These are phyloP conservation scores for Penicillium maclennaniae DNA, from an alignment of 495 filamentous ascomycete genomes.

Conservation along the genomic window DNA sequence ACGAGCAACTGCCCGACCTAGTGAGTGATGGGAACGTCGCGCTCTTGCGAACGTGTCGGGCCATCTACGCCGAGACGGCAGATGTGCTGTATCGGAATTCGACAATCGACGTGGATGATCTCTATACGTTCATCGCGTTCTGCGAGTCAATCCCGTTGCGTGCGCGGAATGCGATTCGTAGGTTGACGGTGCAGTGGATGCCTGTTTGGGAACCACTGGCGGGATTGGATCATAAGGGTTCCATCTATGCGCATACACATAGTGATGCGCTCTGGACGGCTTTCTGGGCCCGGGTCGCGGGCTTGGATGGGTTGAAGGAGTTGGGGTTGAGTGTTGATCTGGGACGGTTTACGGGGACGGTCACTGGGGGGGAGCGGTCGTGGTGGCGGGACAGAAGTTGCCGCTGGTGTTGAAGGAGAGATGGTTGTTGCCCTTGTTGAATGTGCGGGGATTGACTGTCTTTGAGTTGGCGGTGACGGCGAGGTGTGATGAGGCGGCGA, in stretches of 20 bases:
- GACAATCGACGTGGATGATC: slow-evolving; percentile 40
- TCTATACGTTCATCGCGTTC: slow-evolving; percentile 42
- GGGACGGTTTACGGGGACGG: slow-evolving; percentile 27
- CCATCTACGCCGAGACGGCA: slow-evolving; percentile 40
- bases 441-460: slow-evolving; percentile 26
- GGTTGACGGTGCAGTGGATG: slow-evolving; percentile 35
- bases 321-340: slow-evolving; percentile 34
- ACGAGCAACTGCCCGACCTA: slow-evolving; percentile 22
- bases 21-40: slow-evolving; percentile 24
- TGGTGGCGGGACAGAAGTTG: slow-evolving; percentile 22
- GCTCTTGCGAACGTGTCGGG: slow-evolving; percentile 40
- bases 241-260: slow-evolving; percentile 41
- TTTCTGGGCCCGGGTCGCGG: slow-evolving; percentile 32
- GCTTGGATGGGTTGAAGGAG: slow-evolving; percentile 17
- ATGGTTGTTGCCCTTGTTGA: slow-evolving; percentile 34
- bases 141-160: slow-evolving; percentile 13
- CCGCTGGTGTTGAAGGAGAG: slow-evolving; percentile 24
- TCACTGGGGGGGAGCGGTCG: slow-evolving; percentile 11
- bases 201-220: slow-evolving; percentile 38
- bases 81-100: slow-evolving; percentile 27
- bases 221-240: slow-evolving; percentile 30
- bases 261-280: slow-evolving; percentile 35
- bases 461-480: slow-evolving; percentile 42
- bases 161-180: slow-evolving; percentile 17
- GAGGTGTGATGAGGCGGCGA: slow-evolving; percentile 30